phyloP scores from a whole-genome alignment of 2,329 filamentous ascomycete species.

The Microcyclosporella mali region DNA sequence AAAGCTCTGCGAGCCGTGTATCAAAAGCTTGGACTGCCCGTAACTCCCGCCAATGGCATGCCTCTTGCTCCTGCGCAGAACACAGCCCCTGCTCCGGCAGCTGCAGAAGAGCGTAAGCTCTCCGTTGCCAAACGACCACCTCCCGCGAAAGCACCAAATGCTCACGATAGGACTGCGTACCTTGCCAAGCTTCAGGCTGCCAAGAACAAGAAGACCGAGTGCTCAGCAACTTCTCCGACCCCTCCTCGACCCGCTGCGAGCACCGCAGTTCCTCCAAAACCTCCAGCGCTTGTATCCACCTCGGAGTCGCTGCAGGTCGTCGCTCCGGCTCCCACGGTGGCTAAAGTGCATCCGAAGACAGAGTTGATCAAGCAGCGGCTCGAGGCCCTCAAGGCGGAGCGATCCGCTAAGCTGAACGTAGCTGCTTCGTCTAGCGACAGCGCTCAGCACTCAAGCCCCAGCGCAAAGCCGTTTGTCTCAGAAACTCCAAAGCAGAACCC shows the following conservation, averaged over 20 bases:
- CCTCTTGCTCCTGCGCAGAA: not conserved
- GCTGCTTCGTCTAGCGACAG: conserved; percentile 8
- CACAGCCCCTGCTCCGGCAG: not conserved
- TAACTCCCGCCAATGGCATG: conserved; percentile 3
- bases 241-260: conserved; percentile 1
- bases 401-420: conserved; percentile 16
- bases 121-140: conserved; percentile 20
- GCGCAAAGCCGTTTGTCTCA: not conserved
- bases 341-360: conserved; percentile 41
- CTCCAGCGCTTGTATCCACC: not conserved
- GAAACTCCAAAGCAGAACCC: too few species aligned
- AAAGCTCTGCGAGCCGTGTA: conserved; percentile 60
- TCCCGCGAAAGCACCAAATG: conserved; percentile 11
- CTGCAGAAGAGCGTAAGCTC: conserved; percentile 3
- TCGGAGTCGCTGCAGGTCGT: conserved; percentile 1
- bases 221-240: conserved; percentile 5
- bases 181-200: conserved; percentile 71
- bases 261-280: not conserved
- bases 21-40: conserved; percentile 52
- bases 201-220: conserved; percentile 53
- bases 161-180: conserved; percentile 63
- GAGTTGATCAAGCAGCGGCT: conserved; percentile 73
- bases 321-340: conserved; percentile 12
- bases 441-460: not conserved
- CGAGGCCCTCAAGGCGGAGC: conserved; percentile 56